phyloP scores from a whole-genome alignment of 495 filamentous ascomycete species.

The Talaromyces adpressus region DNA sequence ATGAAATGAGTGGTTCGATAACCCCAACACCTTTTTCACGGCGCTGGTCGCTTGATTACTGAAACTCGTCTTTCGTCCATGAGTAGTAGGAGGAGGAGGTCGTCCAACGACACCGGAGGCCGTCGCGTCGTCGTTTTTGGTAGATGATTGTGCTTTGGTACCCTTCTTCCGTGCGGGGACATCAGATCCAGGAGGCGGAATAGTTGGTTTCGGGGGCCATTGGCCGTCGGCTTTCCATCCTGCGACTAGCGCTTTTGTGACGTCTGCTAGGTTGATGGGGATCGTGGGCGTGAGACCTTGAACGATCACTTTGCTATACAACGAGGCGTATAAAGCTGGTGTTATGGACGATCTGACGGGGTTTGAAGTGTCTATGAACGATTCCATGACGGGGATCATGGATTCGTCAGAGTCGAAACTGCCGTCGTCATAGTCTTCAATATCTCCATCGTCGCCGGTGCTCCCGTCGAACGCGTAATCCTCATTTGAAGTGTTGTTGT shows the following conservation, averaged over 20 bases:
- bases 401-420: slow-evolving; percentile 27
- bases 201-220: slow-evolving; percentile 67
- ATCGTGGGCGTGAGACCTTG: slow-evolving; percentile 71
- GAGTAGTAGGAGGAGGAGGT: slow-evolving; percentile 9
- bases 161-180: slow-evolving; percentile 9
- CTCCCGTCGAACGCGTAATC: not conserved
- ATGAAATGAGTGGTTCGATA: slow-evolving; percentile 35
- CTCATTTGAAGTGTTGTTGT: not conserved
- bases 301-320: slow-evolving; percentile 82
- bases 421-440: slow-evolving; percentile 13
- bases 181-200: not conserved
- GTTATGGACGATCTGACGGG: slow-evolving; percentile 68
- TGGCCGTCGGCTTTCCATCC: slow-evolving; percentile 94
- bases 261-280: slow-evolving; percentile 77
- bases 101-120: slow-evolving; percentile 6
- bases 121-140: slow-evolving; percentile 10
- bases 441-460: not conserved
- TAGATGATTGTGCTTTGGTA: not conserved
- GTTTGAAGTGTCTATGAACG: slow-evolving; percentile 60
- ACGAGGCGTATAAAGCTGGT: slow-evolving; percentile 63
- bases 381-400: slow-evolving; percentile 53
- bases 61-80: slow-evolving; percentile 7
- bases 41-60: slow-evolving; percentile 32
- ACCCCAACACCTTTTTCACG: slow-evolving; percentile 38
- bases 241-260: slow-evolving; percentile 73